Evolutionary conservation across 345 rosid genomes (phyloP), one percentile per base, ranked within the genome.

Genomic region (Lepidium aucheri): DNA sequence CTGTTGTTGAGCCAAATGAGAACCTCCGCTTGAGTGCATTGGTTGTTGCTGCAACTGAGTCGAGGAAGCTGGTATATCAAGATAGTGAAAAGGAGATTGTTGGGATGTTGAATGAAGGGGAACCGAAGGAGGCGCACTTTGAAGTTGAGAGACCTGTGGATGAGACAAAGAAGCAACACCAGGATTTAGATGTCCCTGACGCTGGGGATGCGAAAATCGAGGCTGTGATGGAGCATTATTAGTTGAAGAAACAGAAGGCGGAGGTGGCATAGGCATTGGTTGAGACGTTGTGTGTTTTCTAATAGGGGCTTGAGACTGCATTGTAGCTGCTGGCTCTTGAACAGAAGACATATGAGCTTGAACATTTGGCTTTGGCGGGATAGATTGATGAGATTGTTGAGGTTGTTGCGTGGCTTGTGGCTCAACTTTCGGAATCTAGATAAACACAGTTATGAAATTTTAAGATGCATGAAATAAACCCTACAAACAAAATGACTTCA

Each of bases 1-100:
- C 69, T 84, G 89, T 78, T 85, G 97, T 58, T 80, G 74, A 50
- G 88, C 72, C 63, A 82, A 22, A 81, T 76, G 92, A 67, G 86
- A 60, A 67, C 76, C 74, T 49, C 84, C 88, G 24, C 68, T 49
- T 8, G 84, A 78, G 66, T 82, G 91, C 60, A 83, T 62, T 24
- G 87, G 79, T 69, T 79, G 97, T 55, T 86, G 97, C 50, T 86
- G 96, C 81, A 85, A 63, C 79, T 85, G 98, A 70, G 68, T 73
- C 20, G 91, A 74, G 71, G 86, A 60, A 12, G 80, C 60, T 8
- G 90, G 74, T 72, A 70, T 72, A 55, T 83, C 94, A 22, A 80
- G 75, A 52, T 86, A 97, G 63, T 88, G 91, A 77, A 78, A 83
- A 12, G 78, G 60, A 28, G 76, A 68, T 3, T 72, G 73, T 60